Percentiles rank a stretch among this genome's conserved stretches.
Conservation (phyloP, 805 yeast genomes). For the Starmerella tilneyi region DNA sequence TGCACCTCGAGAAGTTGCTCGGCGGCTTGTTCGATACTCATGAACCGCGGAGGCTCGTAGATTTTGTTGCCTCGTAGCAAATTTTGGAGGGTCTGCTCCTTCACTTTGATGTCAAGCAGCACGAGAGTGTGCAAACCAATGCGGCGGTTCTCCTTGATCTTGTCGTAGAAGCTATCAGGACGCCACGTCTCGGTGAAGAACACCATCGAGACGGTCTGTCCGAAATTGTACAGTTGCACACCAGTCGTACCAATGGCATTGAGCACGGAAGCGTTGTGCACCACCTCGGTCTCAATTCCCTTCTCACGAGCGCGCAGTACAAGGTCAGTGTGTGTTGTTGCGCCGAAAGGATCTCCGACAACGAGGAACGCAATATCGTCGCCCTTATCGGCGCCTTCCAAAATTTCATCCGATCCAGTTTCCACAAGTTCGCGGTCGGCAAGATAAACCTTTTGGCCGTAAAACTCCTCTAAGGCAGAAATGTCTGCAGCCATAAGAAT, state of each 20-base stretch:
- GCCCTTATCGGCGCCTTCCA: constrained; percentile 54
- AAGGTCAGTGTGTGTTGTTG: constrained; percentile 94
- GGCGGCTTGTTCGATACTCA: constrained; percentile 85
- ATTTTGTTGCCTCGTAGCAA: constrained; percentile 85
- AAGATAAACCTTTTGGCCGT: constrained; percentile 71
- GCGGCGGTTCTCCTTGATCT: constrained; percentile 76
- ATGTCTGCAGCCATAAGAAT: constrained; percentile 87
- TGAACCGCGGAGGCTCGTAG: constrained; percentile 94
- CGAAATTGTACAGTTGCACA: constrained; percentile 84
- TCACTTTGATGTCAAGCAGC: constrained; percentile 84
- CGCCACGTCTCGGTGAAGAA: constrained; percentile 93
- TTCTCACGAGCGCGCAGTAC: constrained; percentile 83
- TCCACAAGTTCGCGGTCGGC: constrained; percentile 96
- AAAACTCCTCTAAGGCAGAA: constrained; percentile 63
- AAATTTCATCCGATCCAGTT: constrained; percentile 71
- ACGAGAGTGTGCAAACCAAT: constrained; percentile 87
- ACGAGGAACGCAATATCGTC: constrained; percentile 90
- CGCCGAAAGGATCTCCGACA: constrained; percentile 97
- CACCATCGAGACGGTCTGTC: constrained; percentile 93
- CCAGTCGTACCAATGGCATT: constrained; percentile 99
- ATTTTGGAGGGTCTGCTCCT: constrained; percentile 90
- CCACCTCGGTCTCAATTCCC: constrained; percentile 63
- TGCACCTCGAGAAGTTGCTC: constrained; percentile 81
- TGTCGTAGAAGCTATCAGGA: constrained; percentile 90
- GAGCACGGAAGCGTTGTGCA: constrained; percentile 96